Percentiles rank a stretch among this genome's conserved stretches.
These are phyloP conservation scores for Apiospora malaysiana DNA, from an alignment of 2,329 filamentous ascomycete genomes.

Conservation along the genomic window DNA sequence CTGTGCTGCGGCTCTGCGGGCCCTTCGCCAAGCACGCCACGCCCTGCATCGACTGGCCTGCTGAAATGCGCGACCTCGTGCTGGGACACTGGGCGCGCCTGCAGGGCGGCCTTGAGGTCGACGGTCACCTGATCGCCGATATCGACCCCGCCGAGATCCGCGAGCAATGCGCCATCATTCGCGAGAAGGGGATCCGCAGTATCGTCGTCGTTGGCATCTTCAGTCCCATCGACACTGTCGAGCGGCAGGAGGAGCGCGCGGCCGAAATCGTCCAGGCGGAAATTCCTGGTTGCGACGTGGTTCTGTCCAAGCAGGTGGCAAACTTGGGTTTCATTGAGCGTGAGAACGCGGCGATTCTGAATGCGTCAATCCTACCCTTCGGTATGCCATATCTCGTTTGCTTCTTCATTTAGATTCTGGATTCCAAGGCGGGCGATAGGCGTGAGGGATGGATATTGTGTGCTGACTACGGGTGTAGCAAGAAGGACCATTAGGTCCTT, in stretches of 20 bases:
- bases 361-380: constrained; percentile 65
- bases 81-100: constrained; percentile 52
- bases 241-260: constrained; percentile 55
- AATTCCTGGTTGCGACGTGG: constrained; percentile 50
- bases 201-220: constrained; percentile 58
- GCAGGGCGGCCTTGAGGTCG: constrained; percentile 58
- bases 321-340: constrained; percentile 63
- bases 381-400: constrained; percentile 32
- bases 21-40: constrained; percentile 58
- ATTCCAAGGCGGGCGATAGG: neutral
- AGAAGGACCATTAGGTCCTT: constrained; percentile 63
- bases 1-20: constrained; percentile 60
- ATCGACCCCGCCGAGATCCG: constrained; percentile 50
- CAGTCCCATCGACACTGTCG: constrained; percentile 56
- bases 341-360: constrained; percentile 70
- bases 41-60: constrained; percentile 60
- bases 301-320: constrained; percentile 58
- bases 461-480: constrained; percentile 31
- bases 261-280: constrained; percentile 48
- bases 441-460: neutral
- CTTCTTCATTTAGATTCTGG: neutral
- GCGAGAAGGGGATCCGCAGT: constrained; percentile 49
- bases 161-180: constrained; percentile 46
- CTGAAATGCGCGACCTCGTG: constrained; percentile 53
- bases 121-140: constrained; percentile 52